Conservation (phyloP, 306 rosid genomes). For the Trifolium dubium region DNA sequence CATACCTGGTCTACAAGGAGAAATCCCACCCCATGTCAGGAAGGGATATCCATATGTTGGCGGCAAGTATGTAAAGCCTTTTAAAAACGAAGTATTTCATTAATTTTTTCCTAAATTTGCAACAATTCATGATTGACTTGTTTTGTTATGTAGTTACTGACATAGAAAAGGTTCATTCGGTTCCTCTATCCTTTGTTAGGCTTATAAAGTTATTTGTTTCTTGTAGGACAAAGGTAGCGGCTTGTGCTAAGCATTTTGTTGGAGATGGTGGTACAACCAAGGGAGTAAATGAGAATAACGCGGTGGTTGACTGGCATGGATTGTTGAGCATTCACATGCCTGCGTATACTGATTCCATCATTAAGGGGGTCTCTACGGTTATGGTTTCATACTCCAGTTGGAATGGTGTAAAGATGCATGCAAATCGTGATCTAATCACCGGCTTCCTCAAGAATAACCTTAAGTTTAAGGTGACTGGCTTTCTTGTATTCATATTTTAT, state of each 20-base stretch:
- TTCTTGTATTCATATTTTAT: conserved; percentile 14
- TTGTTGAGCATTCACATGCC: conserved; percentile 93
- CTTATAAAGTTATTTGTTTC: conserved; percentile 21
- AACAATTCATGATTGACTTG: too few species aligned
- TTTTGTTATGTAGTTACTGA: neutral
- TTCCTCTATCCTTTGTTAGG: conserved; percentile 5
- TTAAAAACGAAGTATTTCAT: too few species aligned
- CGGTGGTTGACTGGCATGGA: conserved; percentile 67
- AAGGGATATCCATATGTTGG: conserved; percentile 85
- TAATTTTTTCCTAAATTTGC: too few species aligned
- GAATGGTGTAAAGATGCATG: conserved; percentile 97
- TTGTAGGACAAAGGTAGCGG: conserved; percentile 86
- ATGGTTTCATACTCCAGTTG: conserved; percentile 97
- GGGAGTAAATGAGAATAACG: conserved; percentile 86
- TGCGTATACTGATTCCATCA: conserved; percentile 80
- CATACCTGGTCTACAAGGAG: conserved; percentile 90
- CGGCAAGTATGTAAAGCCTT: conserved; percentile 44
- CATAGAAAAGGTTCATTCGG: neutral
- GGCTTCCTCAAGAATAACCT: conserved; percentile 81
- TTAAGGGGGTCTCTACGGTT: conserved; percentile 84
- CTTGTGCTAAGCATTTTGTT: conserved; percentile 97
- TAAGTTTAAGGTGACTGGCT: conserved; percentile 72
- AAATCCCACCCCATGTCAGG: conserved; percentile 60
- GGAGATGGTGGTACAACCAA: conserved; percentile 93
- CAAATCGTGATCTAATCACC: conserved; percentile 69